Percentiles rank a stretch among this genome's conserved stretches.
phyloP scores from a whole-genome alignment of 2,329 filamentous ascomycete species.

The Beauveria rudraprayagi region DNA sequence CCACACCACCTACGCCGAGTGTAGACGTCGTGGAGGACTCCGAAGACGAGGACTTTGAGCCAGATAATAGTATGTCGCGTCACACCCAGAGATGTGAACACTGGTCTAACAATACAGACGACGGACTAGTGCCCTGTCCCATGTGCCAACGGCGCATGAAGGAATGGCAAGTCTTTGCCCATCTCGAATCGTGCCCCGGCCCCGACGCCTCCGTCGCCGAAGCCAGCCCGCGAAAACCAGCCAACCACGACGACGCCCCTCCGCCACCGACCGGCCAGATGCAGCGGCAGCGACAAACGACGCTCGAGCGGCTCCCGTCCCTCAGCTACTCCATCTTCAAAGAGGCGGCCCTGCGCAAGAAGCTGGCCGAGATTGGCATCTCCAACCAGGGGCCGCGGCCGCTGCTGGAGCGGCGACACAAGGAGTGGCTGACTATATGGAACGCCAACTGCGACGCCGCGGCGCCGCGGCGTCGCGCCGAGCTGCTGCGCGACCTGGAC shows the following conservation, averaged over 20 bases:
- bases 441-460: slow-evolving; percentile 93
- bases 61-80: slow-evolving; percentile 19
- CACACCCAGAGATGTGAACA: no score
- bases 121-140: slow-evolving; percentile 76
- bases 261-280: slow-evolving; percentile 13
- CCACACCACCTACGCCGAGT: slow-evolving; percentile 20
- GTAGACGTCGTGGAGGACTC: slow-evolving; percentile 18
- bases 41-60: slow-evolving; percentile 25
- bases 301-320: slow-evolving; percentile 61
- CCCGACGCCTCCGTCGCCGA: slow-evolving; percentile 19
- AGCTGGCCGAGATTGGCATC: slow-evolving; percentile 73
- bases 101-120: slow-evolving; percentile 34
- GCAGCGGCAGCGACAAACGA: slow-evolving; percentile 26
- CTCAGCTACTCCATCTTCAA: slow-evolving; percentile 85
- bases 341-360: slow-evolving; percentile 69
- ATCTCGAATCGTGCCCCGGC: slow-evolving; percentile 61
- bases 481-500: slow-evolving; percentile 72
- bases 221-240: not conserved
- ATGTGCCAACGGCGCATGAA: slow-evolving; percentile 78
- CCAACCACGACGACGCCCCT: not conserved
- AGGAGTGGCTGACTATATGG: slow-evolving; percentile 91
- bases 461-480: slow-evolving; percentile 58
- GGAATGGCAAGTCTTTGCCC: slow-evolving; percentile 64
- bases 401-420: slow-evolving; percentile 71
- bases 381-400: slow-evolving; percentile 59